phyloP scores from a whole-genome alignment of 2,329 filamentous ascomycete species.

The Dryadomyces quercivorus region DNA sequence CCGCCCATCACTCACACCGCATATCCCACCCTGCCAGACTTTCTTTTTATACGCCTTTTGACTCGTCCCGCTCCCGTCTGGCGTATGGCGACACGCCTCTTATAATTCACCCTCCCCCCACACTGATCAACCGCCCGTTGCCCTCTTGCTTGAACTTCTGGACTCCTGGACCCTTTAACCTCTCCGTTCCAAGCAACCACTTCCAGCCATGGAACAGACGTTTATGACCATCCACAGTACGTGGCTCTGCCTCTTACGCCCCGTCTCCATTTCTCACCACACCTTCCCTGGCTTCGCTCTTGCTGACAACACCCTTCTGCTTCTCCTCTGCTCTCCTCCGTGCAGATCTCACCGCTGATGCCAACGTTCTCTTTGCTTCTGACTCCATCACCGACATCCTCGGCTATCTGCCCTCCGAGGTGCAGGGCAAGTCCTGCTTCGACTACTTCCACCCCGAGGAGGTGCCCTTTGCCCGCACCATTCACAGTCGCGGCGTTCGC shows the following conservation, averaged over 20 bases:
- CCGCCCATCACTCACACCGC: background rate
- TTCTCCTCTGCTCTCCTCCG: background rate
- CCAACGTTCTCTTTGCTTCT: conserved; percentile 71
- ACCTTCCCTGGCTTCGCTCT: background rate
- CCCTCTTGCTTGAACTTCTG: background rate
- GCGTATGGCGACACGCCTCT: background rate
- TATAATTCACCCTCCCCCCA: background rate
- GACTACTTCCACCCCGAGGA: conserved; percentile 81
- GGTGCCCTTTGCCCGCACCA: conserved; percentile 57
- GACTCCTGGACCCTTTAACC: background rate
- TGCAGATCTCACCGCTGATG: conserved; percentile 60
- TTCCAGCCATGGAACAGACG: conserved; percentile 57
- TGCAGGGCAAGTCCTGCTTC: conserved; percentile 66
- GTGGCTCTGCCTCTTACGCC: conserved; percentile 15
- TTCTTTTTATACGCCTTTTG: too few species aligned
- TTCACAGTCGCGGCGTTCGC: conserved; percentile 61
- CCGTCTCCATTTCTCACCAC: background rate
- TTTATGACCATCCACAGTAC: conserved; percentile 86
- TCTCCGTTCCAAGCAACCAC: background rate
- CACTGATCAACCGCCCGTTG: too few species aligned
- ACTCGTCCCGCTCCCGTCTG: background rate
- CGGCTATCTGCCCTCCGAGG: conserved; percentile 64
- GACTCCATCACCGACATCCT: conserved; percentile 76
- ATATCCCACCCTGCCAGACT: background rate
- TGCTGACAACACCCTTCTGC: background rate